phyloP scores from a whole-genome alignment of 2,329 filamentous ascomycete species.

The Pseudopithomyces maydicus region DNA sequence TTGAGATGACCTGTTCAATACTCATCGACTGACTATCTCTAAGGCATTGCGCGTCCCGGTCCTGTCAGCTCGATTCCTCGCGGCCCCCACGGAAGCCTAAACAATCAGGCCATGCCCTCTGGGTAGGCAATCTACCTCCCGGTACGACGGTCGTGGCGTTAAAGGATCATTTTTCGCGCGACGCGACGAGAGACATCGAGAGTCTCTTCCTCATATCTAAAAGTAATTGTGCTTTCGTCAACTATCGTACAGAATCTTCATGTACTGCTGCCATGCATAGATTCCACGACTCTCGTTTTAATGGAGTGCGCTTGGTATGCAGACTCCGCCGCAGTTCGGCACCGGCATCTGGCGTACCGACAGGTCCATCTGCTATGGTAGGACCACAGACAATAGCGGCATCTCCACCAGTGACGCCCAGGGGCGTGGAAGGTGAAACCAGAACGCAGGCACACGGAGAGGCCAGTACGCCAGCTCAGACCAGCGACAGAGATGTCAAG shows the following conservation, averaged over 20 bases:
- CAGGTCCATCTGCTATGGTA: constrained; percentile 58
- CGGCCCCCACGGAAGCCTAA: constrained; percentile 71
- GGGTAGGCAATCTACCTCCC: constrained; percentile 92
- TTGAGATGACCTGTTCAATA: background rate
- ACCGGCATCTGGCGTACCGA: constrained; percentile 55
- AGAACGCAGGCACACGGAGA: constrained; percentile 15
- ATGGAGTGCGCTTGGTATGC: constrained; percentile 84
- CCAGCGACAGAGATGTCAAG: constrained; percentile 17
- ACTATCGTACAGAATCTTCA: constrained; percentile 80
- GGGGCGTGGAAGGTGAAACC: constrained; percentile 18
- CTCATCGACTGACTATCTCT: constrained; percentile 1
- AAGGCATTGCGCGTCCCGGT: constrained; percentile 28
- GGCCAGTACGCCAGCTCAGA: constrained; percentile 14
- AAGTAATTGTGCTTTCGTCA: constrained; percentile 96
- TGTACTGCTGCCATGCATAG: constrained; percentile 79
- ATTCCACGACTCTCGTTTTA: constrained; percentile 89
- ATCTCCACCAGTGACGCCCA: constrained; percentile 34
- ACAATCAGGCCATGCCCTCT: constrained; percentile 83
- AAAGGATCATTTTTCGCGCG: constrained; percentile 88
- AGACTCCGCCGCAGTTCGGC: constrained; percentile 69
- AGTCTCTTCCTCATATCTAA: constrained; percentile 95
- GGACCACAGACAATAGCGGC: constrained; percentile 25
- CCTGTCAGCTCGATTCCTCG: constrained; percentile 52
- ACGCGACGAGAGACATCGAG: constrained; percentile 75
- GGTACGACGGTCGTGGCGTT: constrained; percentile 80